Evolutionary conservation across 1,284 basidiomycete genomes (phyloP).

Genomic region (Moesziomyces antarcticus): DNA sequence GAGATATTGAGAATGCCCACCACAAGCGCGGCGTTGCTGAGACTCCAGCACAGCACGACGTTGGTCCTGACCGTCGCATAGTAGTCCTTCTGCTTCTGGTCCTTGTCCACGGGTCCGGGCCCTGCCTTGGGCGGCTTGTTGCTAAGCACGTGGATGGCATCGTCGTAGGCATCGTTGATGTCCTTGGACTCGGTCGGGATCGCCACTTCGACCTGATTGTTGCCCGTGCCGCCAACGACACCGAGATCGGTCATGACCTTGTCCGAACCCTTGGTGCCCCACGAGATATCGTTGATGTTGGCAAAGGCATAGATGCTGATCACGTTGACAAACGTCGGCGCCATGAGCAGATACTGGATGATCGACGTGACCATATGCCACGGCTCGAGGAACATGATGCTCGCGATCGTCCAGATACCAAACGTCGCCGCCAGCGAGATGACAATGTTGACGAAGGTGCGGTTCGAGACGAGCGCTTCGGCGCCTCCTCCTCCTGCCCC

Average conservation of each 20-base stretch:
- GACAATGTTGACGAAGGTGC: conserved; percentile 63
- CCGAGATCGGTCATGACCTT: conserved; percentile 62
- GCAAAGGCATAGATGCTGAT: conserved; percentile 67
- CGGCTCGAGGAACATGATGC: conserved; percentile 64
- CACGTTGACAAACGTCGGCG: conserved; percentile 65
- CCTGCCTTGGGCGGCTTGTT: conserved; percentile 48
- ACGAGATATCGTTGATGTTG: conserved; percentile 64
- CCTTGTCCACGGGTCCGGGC: conserved; percentile 42
- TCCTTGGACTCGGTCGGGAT: conserved; percentile 64
- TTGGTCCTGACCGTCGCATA: conserved; percentile 83
- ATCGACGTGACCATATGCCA: conserved; percentile 66
- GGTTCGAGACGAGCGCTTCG: conserved; percentile 44
- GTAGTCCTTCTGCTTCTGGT: conserved; percentile 61
- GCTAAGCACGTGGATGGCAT: conserved; percentile 63
- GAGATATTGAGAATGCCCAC: conserved; percentile 62
- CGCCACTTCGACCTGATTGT: conserved; percentile 60
- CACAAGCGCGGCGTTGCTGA: conserved; percentile 63
- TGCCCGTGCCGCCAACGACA: conserved; percentile 40
- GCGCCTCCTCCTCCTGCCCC: conserved; percentile 28
- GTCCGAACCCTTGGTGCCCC: conserved; percentile 67
- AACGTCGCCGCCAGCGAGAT: conserved; percentile 64
- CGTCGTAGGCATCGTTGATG: conserved; percentile 64
- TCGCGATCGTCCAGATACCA: conserved; percentile 63
- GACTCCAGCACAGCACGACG: conserved; percentile 82
- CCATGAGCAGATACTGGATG: conserved; percentile 64